Evolutionary conservation across 495 filamentous ascomycete species (phyloP).

Genomic region (Neurospora sp.): DNA sequence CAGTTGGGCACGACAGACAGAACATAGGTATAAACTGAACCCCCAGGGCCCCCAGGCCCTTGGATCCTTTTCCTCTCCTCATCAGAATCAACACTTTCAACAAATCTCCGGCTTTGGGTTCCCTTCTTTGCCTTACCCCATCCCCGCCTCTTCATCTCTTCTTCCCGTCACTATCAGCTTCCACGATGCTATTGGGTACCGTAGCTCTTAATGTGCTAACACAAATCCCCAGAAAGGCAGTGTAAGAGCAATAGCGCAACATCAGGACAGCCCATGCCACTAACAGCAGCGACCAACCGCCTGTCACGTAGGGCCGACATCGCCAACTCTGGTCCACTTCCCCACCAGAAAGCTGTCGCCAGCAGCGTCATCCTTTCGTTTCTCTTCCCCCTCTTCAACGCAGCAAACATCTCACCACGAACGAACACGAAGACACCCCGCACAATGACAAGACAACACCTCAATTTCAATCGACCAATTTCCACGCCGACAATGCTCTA

Average conservation of each 20-base stretch:
- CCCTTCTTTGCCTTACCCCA: neutral
- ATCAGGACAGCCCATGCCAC: neutral
- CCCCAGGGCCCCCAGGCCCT: too few relatives aligned
- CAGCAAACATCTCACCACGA: neutral
- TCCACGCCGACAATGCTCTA: neutral
- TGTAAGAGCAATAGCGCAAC: neutral
- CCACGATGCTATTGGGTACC: too few relatives aligned
- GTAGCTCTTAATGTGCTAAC: too few relatives aligned
- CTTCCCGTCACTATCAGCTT: too few relatives aligned
- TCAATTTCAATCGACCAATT: neutral
- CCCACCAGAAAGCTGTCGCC: neutral
- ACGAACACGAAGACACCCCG: neutral
- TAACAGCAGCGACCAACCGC: neutral
- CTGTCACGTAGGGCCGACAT: neutral
- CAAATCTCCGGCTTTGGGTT: neutral
- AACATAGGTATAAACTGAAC: neutral
- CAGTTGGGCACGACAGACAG: neutral
- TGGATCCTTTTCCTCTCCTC: neutral
- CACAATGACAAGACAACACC: neutral
- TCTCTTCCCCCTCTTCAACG: neutral
- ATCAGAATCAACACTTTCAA: neutral
- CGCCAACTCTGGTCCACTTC: neutral
- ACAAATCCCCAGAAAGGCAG: too few relatives aligned
- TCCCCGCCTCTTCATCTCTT: too few relatives aligned
- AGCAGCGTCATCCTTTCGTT: neutral